Conservation (phyloP, 352 stramenopile species). For the Pythium dissimile region DNA sequence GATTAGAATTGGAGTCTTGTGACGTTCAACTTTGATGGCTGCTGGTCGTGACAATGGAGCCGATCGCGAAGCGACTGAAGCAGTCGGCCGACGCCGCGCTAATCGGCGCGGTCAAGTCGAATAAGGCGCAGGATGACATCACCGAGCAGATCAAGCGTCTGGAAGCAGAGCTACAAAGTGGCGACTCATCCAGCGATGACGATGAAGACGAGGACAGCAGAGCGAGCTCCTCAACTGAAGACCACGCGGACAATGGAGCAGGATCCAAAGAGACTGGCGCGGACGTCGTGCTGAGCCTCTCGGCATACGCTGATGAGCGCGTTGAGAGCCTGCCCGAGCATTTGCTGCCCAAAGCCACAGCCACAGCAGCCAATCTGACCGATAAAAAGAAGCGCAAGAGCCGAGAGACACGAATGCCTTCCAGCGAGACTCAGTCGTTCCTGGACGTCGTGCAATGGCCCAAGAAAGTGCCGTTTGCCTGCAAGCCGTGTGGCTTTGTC, state of each 20-base stretch:
- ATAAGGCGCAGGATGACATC: slow-evolving; percentile 53
- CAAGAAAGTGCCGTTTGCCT: slow-evolving; percentile 81
- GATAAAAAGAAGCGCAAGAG: slow-evolving; percentile 44
- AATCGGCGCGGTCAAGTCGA: slow-evolving; percentile 13
- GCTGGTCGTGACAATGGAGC: slow-evolving; percentile 42
- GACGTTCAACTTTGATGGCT: not conserved
- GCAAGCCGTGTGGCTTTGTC: slow-evolving; percentile 76
- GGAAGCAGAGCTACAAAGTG: slow-evolving; percentile 57
- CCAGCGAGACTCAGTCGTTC: slow-evolving; percentile 24
- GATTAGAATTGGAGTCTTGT: not conserved
- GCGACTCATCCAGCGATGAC: slow-evolving; percentile 17
- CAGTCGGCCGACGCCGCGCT: slow-evolving; percentile 70
- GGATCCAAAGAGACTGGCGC: not conserved
- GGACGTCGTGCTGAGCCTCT: slow-evolving; percentile 57
- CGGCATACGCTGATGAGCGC: slow-evolving; percentile 55
- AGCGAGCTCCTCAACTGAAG: not conserved
- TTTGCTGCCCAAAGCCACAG: slow-evolving; percentile 41
- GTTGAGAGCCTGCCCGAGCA: slow-evolving; percentile 58
- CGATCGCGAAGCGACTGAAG: slow-evolving; percentile 80
- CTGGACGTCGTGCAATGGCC: slow-evolving; percentile 51
- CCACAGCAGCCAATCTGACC: slow-evolving; percentile 8
- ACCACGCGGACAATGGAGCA: slow-evolving; percentile 20
- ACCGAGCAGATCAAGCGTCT: slow-evolving; percentile 63
- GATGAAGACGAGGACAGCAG: slow-evolving; percentile 18
- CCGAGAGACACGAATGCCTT: slow-evolving; percentile 24